Evolutionary conservation across 148 eudicot genomes (phyloP), one percentile per base, ranked within the genome.

Genomic region (Rhododendron kiyosumense): DNA sequence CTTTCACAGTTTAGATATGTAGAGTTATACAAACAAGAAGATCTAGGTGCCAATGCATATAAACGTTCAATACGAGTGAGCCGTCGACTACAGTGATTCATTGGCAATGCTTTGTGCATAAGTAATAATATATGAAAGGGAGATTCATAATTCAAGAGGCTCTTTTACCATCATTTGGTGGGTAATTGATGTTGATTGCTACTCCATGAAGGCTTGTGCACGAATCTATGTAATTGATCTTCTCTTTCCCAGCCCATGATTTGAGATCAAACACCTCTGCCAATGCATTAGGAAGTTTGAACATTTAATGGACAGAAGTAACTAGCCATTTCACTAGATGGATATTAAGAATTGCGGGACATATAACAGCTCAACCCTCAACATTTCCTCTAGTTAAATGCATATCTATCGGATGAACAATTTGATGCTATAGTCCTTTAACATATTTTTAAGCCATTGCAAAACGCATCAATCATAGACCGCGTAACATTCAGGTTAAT

Each of bases 131-230:
- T 65, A 15, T 65, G 34, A 22, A 61, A 38, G 51, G 32, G 46
- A 36, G 13, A 32, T 32, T n/a, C n/a, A n/a, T n/a, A n/a, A n/a
- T n/a, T n/a, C n/a, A n/a, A n/a, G n/a, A n/a, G n/a, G n/a, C n/a
- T n/a, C n/a, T n/a, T n/a, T 82, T 92, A 95, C 99, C 98, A 45
- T 95, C 96, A 83, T 97, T 97, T 48, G 88, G 87, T 85, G 89
- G 98, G 87, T 95, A 84, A 88, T 97, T 95, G 86, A 98, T 95
- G 89, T 93, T 94, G 71, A 95, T 92, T 49, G 98, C 98, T 79
- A 93, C 98, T 69, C 98, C 95, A 89, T 95, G 94, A 83, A 88
- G 93, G 5, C 41, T 38, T 38, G 5, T 38, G 41, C 41, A 5
- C 5, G 6, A 38, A 38, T 5, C 5, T 38, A 5, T 38, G 41